Evolutionary conservation across 352 stramenopile genomes (phyloP).

Genomic region (Phytopythium boreale): DNA sequence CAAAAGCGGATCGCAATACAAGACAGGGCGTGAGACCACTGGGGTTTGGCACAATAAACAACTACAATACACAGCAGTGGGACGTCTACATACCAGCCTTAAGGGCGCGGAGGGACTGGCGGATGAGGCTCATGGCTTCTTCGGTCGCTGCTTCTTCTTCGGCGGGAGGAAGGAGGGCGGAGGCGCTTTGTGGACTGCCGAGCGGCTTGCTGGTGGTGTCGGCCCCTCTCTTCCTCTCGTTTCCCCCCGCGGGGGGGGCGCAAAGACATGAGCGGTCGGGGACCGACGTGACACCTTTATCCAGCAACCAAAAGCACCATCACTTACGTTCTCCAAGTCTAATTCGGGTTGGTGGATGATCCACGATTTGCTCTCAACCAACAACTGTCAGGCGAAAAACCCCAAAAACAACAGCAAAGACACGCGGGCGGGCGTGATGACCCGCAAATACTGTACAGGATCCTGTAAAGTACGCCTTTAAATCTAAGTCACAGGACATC

Average conservation of each 20-base stretch:
- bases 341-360: neutral
- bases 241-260: neutral
- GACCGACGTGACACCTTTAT: neutral
- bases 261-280: slow-evolving; percentile 13
- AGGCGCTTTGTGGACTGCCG: slow-evolving; percentile 6
- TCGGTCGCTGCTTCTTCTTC: neutral
- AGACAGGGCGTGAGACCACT: too few species aligned
- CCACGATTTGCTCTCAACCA: neutral
- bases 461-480: neutral
- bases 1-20: neutral
- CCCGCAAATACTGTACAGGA: neutral
- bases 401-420: slow-evolving; percentile 4
- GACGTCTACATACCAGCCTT: slow-evolving; percentile 60
- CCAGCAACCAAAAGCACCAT: neutral
- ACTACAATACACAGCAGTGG: too few species aligned
- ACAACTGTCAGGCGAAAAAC: slow-evolving; percentile 3
- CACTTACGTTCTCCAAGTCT: neutral
- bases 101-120: slow-evolving; percentile 72
- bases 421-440: slow-evolving; percentile 2
- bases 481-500: too few species aligned
- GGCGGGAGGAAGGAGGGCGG: neutral
- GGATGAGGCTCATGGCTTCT: slow-evolving; percentile 72
- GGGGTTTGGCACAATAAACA: too few species aligned
- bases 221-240: slow-evolving; percentile 1
- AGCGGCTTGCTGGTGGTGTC: slow-evolving; percentile 6